A percentile compares a stretch with the other conserved stretches of the same genome.
Evolutionary conservation across 306 rosid species (phyloP).

Genomic region (Fragaria ananassa): DNA sequence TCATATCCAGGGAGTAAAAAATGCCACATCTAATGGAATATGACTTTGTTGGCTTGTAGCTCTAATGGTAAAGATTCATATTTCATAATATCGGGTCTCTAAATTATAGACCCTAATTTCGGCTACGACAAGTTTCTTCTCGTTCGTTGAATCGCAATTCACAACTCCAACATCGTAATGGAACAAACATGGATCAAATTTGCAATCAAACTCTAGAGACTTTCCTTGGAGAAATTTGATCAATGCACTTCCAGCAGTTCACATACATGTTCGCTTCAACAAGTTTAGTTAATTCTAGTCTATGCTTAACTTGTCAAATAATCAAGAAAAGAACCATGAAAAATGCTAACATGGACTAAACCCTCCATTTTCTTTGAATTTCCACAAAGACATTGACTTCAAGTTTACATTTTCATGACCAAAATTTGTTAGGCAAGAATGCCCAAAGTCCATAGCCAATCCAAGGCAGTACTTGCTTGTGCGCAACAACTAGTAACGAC

Average conservation of each 20-base stretch:
- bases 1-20: background rate
- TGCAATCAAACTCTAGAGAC: background rate
- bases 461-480: background rate
- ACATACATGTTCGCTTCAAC: background rate
- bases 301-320: slow-evolving; percentile 10
- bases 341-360: background rate
- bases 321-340: slow-evolving; percentile 13
- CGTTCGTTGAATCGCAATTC: background rate
- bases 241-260: background rate
- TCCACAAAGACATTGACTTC: slow-evolving; percentile 18
- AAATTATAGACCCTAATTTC: background rate
- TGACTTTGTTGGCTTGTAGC: background rate
- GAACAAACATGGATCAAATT: background rate
- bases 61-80: background rate
- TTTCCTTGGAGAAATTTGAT: background rate
- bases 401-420: slow-evolving; percentile 15
- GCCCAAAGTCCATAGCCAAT: slow-evolving; percentile 5
- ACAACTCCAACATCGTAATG: background rate
- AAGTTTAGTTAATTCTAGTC: background rate
- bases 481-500: background rate
- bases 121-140: background rate
- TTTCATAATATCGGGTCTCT: too few species aligned
- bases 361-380: slow-evolving; percentile 14
- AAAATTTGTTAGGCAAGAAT: slow-evolving; percentile 20
- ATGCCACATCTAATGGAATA: background rate